phyloP scores from a whole-genome alignment of 148 eudicot genomes.

The Tetragonia tetragonoides region DNA sequence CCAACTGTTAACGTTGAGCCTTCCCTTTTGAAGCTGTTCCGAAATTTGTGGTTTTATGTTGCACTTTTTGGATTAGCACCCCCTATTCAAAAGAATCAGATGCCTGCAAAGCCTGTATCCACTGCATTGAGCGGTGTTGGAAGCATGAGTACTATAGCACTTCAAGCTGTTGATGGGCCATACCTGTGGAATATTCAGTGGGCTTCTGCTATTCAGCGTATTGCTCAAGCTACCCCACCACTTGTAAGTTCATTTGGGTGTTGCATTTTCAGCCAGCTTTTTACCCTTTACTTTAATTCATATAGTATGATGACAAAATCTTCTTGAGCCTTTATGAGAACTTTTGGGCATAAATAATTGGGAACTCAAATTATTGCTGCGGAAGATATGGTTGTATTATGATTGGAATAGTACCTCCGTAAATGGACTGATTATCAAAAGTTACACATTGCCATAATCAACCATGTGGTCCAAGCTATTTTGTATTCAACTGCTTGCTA shows the following conservation, averaged over 20 bases:
- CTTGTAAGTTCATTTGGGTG: conserved; percentile 63
- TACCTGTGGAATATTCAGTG: conserved; percentile 88
- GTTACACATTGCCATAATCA: not conserved
- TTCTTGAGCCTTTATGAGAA: not conserved
- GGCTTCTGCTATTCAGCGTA: conserved; percentile 90
- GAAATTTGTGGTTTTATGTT: conserved; percentile 95
- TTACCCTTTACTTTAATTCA: not conserved
- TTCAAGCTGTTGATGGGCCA: conserved; percentile 97
- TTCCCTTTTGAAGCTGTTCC: conserved; percentile 85
- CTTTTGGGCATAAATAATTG: not conserved
- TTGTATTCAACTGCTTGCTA: not conserved
- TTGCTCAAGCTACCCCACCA: conserved; percentile 97
- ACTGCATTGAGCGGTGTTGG: conserved; percentile 69
- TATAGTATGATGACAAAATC: not conserved
- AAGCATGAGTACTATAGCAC: conserved; percentile 70
- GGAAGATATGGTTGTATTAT: not conserved
- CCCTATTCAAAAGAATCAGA: conserved; percentile 69
- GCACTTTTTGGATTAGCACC: conserved; percentile 99
- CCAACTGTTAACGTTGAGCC: conserved; percentile 86
- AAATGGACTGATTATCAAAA: not conserved
- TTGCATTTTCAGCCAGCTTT: not conserved
- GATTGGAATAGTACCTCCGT: not conserved
- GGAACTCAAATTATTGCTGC: not conserved
- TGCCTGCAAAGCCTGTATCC: conserved; percentile 58
- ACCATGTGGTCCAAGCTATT: not conserved